Conservation (phyloP, 306 rosid species). For the Alnus rubra region DNA sequence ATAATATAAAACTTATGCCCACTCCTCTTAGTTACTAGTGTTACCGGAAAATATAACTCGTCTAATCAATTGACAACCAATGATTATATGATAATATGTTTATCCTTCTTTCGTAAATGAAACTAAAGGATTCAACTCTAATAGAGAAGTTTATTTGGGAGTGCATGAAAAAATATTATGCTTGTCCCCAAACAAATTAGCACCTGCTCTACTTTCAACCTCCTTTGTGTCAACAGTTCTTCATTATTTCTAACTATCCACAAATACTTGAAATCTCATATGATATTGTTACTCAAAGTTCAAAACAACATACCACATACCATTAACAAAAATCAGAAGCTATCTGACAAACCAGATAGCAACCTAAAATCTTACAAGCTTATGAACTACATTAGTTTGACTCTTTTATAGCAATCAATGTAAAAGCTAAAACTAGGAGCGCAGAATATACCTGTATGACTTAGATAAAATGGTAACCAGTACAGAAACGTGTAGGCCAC, state of each 20-base stretch:
- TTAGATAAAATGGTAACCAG: conserved; percentile 82
- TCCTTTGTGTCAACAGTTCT: not conserved
- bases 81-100: not conserved
- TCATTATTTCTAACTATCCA: not conserved
- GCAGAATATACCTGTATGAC: conserved; percentile 61
- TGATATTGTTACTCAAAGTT: not conserved
- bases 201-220: conserved; percentile 1
- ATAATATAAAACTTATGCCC: not conserved
- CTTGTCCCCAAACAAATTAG: not conserved
- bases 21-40: not conserved
- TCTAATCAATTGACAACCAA: not conserved
- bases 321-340: not conserved
- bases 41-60: not conserved
- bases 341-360: not conserved
- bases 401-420: not conserved
- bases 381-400: not conserved
- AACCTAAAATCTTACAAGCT: conserved; percentile 5
- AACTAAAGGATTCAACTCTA: not conserved
- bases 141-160: not conserved
- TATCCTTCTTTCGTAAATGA: not conserved
- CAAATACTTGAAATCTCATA: not conserved
- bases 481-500: conserved; percentile 82
- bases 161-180: not conserved
- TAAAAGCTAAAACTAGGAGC: not conserved
- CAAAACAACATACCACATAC: not conserved